Percentiles rank a stretch among this genome's conserved stretches.
Evolutionary conservation across 169 alveolate genomes (phyloP).

Genomic region (Plasmodium vinckei): DNA sequence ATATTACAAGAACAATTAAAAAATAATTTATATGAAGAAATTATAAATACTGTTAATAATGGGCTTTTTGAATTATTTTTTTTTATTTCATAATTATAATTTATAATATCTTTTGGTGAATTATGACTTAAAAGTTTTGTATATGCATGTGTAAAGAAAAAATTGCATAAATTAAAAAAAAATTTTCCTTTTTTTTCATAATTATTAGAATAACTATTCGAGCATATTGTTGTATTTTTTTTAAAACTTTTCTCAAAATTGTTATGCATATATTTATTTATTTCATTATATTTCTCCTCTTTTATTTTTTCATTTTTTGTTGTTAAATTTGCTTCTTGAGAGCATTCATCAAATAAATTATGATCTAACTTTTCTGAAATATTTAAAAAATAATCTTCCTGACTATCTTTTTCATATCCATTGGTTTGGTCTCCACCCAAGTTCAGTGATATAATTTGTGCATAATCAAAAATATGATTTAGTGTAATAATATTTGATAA

Average conservation of each 20-base stretch:
- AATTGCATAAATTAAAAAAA: conserved; percentile 19
- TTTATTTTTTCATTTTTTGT: not conserved
- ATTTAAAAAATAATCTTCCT: not conserved
- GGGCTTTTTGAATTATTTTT: conserved; percentile 28
- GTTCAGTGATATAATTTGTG: too few species aligned
- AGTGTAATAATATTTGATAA: conserved; percentile 11
- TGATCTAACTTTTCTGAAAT: not conserved
- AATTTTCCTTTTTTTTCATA: conserved; percentile 8
- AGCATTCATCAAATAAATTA: not conserved
- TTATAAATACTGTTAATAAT: conserved; percentile 14
- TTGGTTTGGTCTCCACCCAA: not conserved
- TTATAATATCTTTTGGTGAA: conserved; percentile 27
- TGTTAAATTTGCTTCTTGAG: not conserved
- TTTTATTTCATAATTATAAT: conserved; percentile 30
- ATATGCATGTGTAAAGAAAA: conserved; percentile 24
- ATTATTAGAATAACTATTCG: not conserved
- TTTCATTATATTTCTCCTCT: not conserved
- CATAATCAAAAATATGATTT: conserved; percentile 5
- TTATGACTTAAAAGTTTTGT: conserved; percentile 18
- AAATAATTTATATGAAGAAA: conserved; percentile 41
- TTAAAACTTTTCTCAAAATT: not conserved
- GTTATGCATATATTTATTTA: not conserved
- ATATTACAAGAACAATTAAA: conserved; percentile 36
- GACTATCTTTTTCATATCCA: not conserved
- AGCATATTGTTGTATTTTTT: not conserved